Evolutionary conservation across 1,284 basidiomycete genomes (phyloP).

Genomic region (Polyporus tsugae): DNA sequence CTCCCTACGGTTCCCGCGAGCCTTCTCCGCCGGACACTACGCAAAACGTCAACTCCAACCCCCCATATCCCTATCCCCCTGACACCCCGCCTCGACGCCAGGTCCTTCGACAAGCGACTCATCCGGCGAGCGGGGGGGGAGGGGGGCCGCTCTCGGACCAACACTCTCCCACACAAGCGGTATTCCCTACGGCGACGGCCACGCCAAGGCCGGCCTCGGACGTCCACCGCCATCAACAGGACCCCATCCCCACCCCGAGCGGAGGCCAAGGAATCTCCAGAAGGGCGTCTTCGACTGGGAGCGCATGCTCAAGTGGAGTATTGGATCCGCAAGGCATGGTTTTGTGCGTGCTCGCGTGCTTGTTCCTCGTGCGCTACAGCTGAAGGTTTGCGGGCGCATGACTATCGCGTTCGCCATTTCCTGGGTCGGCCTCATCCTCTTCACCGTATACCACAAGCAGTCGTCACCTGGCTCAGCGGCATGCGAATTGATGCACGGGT

Average conservation of each 20-base stretch:
- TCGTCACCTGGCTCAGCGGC: slow-evolving; percentile 65
- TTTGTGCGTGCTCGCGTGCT: slow-evolving; percentile 49
- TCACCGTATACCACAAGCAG: slow-evolving; percentile 63
- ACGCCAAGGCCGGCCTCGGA: slow-evolving; percentile 27
- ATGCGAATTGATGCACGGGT: slow-evolving; percentile 58
- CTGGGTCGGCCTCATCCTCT: slow-evolving; percentile 54
- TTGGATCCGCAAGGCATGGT: slow-evolving; percentile 59
- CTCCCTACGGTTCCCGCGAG: slow-evolving; percentile 38
- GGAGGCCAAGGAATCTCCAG: slow-evolving; percentile 46
- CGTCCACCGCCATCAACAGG: slow-evolving; percentile 39
- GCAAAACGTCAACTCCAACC: slow-evolving; percentile 22
- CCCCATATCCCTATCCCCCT: slow-evolving; percentile 37
- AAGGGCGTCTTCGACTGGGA: slow-evolving; percentile 55
- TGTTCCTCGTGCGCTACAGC: background rate
- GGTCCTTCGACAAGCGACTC: slow-evolving; percentile 31
- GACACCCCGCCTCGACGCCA: slow-evolving; percentile 27
- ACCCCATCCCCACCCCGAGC: slow-evolving; percentile 52
- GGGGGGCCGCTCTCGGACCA: too few species aligned
- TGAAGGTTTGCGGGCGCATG: slow-evolving; percentile 14
- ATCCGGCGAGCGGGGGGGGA: slow-evolving; percentile 15
- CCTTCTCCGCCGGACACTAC: slow-evolving; percentile 32
- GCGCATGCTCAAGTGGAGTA: slow-evolving; percentile 51
- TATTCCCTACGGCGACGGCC: slow-evolving; percentile 13
- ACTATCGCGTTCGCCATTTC: slow-evolving; percentile 40
- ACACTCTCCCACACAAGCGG: slow-evolving; percentile 16